phyloP scores from a whole-genome alignment of 2,329 filamentous ascomycete genomes.

The Hypomyces perniciosus region DNA sequence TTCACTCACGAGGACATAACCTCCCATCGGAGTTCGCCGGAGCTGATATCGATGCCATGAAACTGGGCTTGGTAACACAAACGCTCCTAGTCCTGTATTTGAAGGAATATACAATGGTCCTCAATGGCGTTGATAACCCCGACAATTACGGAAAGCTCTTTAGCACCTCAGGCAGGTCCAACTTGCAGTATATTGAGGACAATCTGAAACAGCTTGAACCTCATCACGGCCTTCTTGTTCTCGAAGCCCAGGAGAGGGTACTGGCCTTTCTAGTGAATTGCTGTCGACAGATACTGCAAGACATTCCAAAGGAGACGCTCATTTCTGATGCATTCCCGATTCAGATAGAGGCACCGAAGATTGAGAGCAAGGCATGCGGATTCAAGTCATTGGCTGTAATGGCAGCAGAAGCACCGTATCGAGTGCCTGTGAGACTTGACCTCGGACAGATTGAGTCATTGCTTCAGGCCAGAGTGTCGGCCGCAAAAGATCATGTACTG shows the following conservation, averaged over 20 bases:
- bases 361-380: conserved; percentile 24
- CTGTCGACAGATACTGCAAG: conserved; percentile 43
- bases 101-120: conserved; percentile 27
- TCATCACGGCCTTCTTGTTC: conserved; percentile 41
- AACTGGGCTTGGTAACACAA: conserved; percentile 22
- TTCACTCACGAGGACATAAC: conserved; percentile 46
- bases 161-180: conserved; percentile 24
- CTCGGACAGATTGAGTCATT: conserved; percentile 38
- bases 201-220: conserved; percentile 33
- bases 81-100: conserved; percentile 24
- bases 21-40: conserved; percentile 41
- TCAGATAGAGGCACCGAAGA: conserved; percentile 32
- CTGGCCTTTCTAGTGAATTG: conserved; percentile 44
- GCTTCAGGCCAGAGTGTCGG: conserved; percentile 33
- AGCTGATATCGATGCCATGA: conserved; percentile 34
- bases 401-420: conserved; percentile 47
- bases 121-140: conserved; percentile 22
- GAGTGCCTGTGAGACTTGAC: conserved; percentile 41
- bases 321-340: conserved; percentile 24
- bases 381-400: conserved; percentile 34
- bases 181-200: conserved; percentile 29
- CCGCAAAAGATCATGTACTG: conserved; percentile 49
- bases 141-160: conserved; percentile 33
- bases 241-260: conserved; percentile 46
- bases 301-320: conserved; percentile 32